phyloP scores from a whole-genome alignment of 148 eudicot species.

The Nepenthes mirabilis region DNA sequence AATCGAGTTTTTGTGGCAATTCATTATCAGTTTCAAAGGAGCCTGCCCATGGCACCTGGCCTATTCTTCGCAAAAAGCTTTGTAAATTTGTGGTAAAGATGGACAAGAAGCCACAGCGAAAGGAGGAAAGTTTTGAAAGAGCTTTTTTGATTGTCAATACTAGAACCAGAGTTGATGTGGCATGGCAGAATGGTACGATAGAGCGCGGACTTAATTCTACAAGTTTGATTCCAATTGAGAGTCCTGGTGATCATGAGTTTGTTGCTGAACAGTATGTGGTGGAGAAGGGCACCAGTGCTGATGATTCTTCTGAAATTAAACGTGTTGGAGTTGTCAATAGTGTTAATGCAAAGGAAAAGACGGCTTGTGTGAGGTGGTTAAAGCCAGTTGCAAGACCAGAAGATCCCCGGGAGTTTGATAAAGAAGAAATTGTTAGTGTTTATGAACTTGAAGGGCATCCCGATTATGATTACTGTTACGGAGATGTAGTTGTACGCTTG shows the following conservation, averaged over 20 bases:
- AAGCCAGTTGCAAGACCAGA: conserved; percentile 75
- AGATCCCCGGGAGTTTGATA: conserved; percentile 74
- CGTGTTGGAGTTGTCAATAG: conserved; percentile 91
- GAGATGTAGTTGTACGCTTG: conserved; percentile 90
- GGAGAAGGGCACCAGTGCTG: conserved; percentile 74
- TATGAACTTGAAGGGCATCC: conserved; percentile 97
- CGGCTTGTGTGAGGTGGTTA: conserved; percentile 87
- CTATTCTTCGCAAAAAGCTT: conserved; percentile 79
- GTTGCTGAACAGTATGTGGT: conserved; percentile 92
- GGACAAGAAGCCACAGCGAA: conserved; percentile 74
- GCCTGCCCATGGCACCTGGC: conserved; percentile 50
- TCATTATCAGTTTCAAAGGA: conserved; percentile 55
- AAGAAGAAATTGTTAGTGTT: conserved; percentile 91
- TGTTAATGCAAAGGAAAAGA: conserved; percentile 90
- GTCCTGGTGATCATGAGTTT: conserved; percentile 97
- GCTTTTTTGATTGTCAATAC: conserved; percentile 71
- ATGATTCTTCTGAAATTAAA: conserved; percentile 38
- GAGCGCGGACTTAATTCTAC: conserved; percentile 44
- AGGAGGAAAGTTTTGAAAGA: conserved; percentile 71
- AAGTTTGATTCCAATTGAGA: conserved; percentile 71
- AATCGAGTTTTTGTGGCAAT: conserved; percentile 39
- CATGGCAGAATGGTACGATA: conserved; percentile 89
- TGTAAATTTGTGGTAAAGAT: conserved; percentile 71
- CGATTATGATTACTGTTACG: conserved; percentile 94
- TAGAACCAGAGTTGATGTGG: conserved; percentile 65